phyloP scores from a whole-genome alignment of 176 grass and related monocot genomes.

The Carex parvula region DNA sequence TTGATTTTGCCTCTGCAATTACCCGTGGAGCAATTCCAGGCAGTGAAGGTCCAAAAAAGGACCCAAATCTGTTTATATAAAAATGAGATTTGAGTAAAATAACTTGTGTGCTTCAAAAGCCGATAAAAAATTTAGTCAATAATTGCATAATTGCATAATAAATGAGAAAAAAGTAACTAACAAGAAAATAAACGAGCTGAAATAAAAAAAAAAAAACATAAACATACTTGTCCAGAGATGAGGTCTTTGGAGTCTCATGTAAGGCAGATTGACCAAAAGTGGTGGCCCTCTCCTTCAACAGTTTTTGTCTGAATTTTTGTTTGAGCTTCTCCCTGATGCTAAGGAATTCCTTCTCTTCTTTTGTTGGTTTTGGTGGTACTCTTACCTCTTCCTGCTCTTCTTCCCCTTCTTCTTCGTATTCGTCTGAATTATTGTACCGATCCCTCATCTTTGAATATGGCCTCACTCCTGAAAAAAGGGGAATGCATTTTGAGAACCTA shows the following conservation, averaged over 20 bases:
- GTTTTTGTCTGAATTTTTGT: slow-evolving; percentile 29
- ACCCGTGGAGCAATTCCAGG: slow-evolving; percentile 54
- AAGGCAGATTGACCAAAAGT: slow-evolving; percentile 20
- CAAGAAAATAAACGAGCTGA: background rate
- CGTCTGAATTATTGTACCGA: slow-evolving; percentile 21
- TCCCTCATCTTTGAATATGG: slow-evolving; percentile 16
- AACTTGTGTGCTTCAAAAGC: background rate
- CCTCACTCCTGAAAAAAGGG: background rate
- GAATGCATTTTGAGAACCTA: background rate
- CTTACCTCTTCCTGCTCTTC: slow-evolving; percentile 24
- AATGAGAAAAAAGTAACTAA: background rate
- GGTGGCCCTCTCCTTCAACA: slow-evolving; percentile 30
- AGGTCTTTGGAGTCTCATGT: background rate
- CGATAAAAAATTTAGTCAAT: background rate
- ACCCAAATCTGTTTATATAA: slow-evolving; percentile 48
- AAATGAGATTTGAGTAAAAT: background rate
- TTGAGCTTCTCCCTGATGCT: slow-evolving; percentile 34
- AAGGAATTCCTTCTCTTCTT: slow-evolving; percentile 44
- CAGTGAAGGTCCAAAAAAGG: slow-evolving; percentile 74
- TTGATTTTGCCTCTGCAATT: slow-evolving; percentile 50
- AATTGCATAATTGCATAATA: background rate
- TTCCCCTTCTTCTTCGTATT: slow-evolving; percentile 29
- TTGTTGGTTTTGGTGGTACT: slow-evolving; percentile 30
- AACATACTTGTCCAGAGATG: slow-evolving; percentile 18
- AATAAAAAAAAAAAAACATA: background rate